phyloP scores from a whole-genome alignment of 2,329 filamentous ascomycete genomes.

The Colletotrichum orchidophilum region DNA sequence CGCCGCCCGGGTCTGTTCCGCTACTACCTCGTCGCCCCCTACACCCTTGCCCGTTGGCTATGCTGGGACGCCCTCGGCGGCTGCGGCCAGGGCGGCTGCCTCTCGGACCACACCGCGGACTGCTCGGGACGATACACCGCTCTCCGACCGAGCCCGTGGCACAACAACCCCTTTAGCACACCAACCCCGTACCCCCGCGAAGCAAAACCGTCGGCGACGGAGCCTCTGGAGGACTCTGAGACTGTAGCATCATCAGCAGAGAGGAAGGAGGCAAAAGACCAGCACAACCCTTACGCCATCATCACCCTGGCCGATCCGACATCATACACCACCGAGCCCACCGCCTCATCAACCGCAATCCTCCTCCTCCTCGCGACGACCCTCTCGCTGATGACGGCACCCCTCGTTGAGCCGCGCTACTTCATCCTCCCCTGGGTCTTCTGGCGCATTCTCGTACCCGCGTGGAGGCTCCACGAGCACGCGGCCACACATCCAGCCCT shows the following conservation, averaged over 20 bases:
- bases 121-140: conserved; percentile 11
- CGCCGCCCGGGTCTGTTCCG: conserved; percentile 70
- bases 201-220: conserved; percentile 10
- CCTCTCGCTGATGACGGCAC: conserved; percentile 85
- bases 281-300: conserved; percentile 29
- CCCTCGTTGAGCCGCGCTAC: conserved; percentile 94
- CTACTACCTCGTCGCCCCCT: conserved; percentile 74
- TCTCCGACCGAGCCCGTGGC: conserved; percentile 34
- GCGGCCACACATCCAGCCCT: background rate
- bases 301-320: conserved; percentile 37
- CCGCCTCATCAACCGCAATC: conserved; percentile 61
- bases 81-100: conserved; percentile 35
- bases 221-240: background rate
- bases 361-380: conserved; percentile 74
- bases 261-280: background rate
- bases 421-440: conserved; percentile 96
- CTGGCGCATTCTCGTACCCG: conserved; percentile 83
- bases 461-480: conserved; percentile 43
- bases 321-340: conserved; percentile 41
- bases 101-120: background rate
- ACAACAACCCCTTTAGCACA: conserved; percentile 42
- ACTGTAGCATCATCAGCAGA: background rate
- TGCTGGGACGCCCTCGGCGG: conserved; percentile 71
- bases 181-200: background rate
- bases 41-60: conserved; percentile 75